Percentiles rank a stretch among this genome's conserved stretches.
phyloP scores from a whole-genome alignment of 495 filamentous ascomycete species.

The Penicillium herquei region DNA sequence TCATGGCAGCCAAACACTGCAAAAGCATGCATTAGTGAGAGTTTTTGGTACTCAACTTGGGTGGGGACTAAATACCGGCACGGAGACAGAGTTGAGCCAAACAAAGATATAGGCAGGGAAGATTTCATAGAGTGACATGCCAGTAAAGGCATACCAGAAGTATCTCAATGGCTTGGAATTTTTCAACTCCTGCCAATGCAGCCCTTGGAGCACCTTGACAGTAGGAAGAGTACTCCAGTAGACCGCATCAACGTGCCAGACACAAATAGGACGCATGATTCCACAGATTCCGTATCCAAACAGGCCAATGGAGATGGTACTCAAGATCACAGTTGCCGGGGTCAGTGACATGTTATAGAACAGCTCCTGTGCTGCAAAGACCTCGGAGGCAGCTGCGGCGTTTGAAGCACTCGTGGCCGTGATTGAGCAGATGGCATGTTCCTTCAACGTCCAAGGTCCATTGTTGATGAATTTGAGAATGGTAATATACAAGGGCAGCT shows the following conservation, averaged over 20 bases:
- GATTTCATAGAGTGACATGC: conserved; percentile 48
- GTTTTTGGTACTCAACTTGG: background rate
- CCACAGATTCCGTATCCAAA: conserved; percentile 57
- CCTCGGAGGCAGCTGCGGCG: conserved; percentile 8
- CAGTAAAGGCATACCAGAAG: conserved; percentile 33
- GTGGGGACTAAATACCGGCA: conserved; percentile 33
- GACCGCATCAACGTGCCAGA: conserved; percentile 53
- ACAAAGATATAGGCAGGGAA: conserved; percentile 56
- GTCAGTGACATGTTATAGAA: conserved; percentile 31
- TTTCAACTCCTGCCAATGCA: conserved; percentile 32
- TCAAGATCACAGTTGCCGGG: conserved; percentile 26
- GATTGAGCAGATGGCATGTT: conserved; percentile 31
- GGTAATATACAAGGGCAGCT: conserved; percentile 17
- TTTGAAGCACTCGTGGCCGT: conserved; percentile 30
- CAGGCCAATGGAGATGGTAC: conserved; percentile 35
- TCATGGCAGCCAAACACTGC: conserved; percentile 47
- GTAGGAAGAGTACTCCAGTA: conserved; percentile 37
- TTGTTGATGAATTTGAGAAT: conserved; percentile 28
- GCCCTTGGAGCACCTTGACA: conserved; percentile 28
- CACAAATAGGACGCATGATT: conserved; percentile 48
- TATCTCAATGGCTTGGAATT: conserved; percentile 30
- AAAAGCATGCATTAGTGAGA: background rate
- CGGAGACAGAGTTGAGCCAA: conserved; percentile 52
- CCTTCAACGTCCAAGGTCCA: conserved; percentile 33
- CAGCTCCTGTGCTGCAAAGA: conserved; percentile 32